Conservation (phyloP, 192 early-diverging fungal species). For the Backusella tuberculispora region DNA sequence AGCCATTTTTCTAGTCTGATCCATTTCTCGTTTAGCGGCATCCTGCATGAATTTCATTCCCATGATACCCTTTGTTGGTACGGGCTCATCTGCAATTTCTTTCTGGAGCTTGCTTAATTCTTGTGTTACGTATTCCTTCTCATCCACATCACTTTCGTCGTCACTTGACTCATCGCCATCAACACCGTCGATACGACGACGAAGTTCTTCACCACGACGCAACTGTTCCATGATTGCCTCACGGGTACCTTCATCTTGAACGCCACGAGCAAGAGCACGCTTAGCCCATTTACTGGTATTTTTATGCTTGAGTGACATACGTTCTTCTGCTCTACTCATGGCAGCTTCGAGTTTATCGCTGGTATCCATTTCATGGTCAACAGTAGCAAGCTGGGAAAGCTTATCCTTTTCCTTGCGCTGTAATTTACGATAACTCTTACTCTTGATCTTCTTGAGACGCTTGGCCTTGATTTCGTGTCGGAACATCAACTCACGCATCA, state of each 20-base stretch:
- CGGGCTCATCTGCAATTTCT: slow-evolving; percentile 49
- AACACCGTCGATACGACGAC: slow-evolving; percentile 80
- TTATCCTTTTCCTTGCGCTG: slow-evolving; percentile 78
- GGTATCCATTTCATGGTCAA: slow-evolving; percentile 70
- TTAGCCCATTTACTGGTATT: slow-evolving; percentile 97
- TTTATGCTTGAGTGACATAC: slow-evolving; percentile 93
- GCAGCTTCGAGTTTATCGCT: slow-evolving; percentile 75
- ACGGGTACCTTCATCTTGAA: slow-evolving; percentile 64
- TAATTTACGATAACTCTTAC: slow-evolving; percentile 92
- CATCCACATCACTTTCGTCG: slow-evolving; percentile 53
- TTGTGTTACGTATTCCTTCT: slow-evolving; percentile 28
- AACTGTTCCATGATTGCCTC: slow-evolving; percentile 88
- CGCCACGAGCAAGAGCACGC: slow-evolving; percentile 68
- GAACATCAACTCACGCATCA: slow-evolving; percentile 94
- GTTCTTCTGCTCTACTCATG: slow-evolving; percentile 83
- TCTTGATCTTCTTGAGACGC: slow-evolving; percentile 96
- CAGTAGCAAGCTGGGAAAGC: slow-evolving; percentile 53
- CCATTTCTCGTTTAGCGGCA: slow-evolving; percentile 59
- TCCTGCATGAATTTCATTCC: slow-evolving; percentile 99
- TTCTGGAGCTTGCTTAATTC: slow-evolving; percentile 57
- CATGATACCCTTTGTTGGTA: slow-evolving; percentile 78
- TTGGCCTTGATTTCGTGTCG: slow-evolving; percentile 90
- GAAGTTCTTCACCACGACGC: slow-evolving; percentile 73
- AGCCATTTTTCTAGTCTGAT: slow-evolving; percentile 45
- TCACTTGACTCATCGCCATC: slow-evolving; percentile 48